Conservation (phyloP, 495 filamentous ascomycete species). For the Penicillium alfredii region DNA sequence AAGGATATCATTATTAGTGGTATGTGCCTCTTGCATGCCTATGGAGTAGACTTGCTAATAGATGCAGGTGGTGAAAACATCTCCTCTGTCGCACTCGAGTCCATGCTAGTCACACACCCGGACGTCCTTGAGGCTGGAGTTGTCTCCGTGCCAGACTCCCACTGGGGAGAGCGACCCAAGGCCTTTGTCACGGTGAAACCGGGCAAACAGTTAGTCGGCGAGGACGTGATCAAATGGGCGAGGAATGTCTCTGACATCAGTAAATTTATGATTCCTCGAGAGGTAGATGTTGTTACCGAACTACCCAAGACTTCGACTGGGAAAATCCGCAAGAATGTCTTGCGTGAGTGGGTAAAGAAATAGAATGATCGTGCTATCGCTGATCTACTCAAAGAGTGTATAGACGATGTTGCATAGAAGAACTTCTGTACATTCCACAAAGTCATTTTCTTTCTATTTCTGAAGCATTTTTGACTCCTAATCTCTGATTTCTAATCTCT, state of each 20-base stretch:
- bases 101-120: slow-evolving; percentile 85
- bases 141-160: slow-evolving; percentile 79
- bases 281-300: slow-evolving; percentile 83
- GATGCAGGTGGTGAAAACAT: slow-evolving; percentile 88
- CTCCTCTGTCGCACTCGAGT: slow-evolving; percentile 84
- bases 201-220: slow-evolving; percentile 53
- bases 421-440: too few relatives aligned
- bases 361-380: not conserved
- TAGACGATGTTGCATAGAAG: too few relatives aligned
- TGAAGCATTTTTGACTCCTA: too few relatives aligned
- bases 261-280: slow-evolving; percentile 91
- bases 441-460: too few relatives aligned
- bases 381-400: not conserved
- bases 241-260: slow-evolving; percentile 70
- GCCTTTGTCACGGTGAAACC: slow-evolving; percentile 79
- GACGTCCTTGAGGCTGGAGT: slow-evolving; percentile 86
- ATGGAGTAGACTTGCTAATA: slow-evolving; percentile 4
- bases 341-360: slow-evolving; percentile 79
- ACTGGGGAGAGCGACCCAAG: slow-evolving; percentile 94
- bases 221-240: slow-evolving; percentile 82
- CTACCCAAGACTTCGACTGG: slow-evolving; percentile 96
- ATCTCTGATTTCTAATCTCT: too few relatives aligned
- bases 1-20: slow-evolving; percentile 99
- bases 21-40: slow-evolving; percentile 31
- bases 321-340: slow-evolving; percentile 91